These are phyloP conservation scores for Penicillium crystallinum DNA, from an alignment of 495 filamentous ascomycete species.

Conservation along the genomic window DNA sequence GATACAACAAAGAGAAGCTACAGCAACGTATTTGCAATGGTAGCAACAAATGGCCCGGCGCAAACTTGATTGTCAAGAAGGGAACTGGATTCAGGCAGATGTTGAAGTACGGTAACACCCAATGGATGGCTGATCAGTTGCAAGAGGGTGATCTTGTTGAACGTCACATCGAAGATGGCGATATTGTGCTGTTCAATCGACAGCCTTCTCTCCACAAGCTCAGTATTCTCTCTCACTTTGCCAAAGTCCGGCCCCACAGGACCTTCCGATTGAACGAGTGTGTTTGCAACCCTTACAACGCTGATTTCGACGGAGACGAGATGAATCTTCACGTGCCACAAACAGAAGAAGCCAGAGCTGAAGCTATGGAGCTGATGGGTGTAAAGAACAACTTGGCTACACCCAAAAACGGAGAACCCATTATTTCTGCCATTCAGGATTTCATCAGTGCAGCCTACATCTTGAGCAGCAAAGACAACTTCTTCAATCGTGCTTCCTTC, in stretches of 20 bases:
- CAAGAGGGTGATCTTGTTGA: conserved; percentile 85
- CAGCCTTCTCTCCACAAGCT: conserved; percentile 97
- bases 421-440: conserved; percentile 97
- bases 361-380: conserved; percentile 95
- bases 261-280: conserved; percentile 98
- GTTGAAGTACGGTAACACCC: conserved; percentile 67
- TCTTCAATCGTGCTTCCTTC: conserved; percentile 82
- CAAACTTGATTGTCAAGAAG: conserved; percentile 74
- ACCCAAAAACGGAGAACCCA: conserved; percentile 95
- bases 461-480: conserved; percentile 86
- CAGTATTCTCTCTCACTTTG: conserved; percentile 91
- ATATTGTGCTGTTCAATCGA: conserved; percentile 96
- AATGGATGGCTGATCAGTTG: conserved; percentile 62
- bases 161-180: conserved; percentile 89
- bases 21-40: conserved; percentile 67
- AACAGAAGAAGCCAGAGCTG: conserved; percentile 92
- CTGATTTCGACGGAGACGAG: conserved; percentile 98
- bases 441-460: conserved; percentile 95
- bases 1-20: conserved; percentile 79
- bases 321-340: conserved; percentile 99
- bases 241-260: conserved; percentile 88
- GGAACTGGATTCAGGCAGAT: conserved; percentile 61
- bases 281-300: conserved; percentile 97
- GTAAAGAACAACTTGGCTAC: conserved; percentile 95
- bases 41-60: conserved; percentile 73